phyloP scores from a whole-genome alignment of 2,329 filamentous ascomycete genomes.

The Xylariales sp. region DNA sequence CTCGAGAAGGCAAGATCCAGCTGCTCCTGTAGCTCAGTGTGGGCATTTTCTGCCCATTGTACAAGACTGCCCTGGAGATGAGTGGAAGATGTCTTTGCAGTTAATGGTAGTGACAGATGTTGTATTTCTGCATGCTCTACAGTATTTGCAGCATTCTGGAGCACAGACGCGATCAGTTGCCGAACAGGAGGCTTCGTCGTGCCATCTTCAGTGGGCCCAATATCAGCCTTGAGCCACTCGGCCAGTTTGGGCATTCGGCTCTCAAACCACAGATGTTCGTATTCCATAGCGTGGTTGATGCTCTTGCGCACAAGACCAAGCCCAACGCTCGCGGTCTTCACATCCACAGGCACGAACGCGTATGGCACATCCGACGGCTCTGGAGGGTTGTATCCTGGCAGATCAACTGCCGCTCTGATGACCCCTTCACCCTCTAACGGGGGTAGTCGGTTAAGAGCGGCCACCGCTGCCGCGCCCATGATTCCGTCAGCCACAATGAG shows the following conservation, averaged over 20 bases:
- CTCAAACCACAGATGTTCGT: conserved; percentile 68
- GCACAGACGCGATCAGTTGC: conserved; percentile 62
- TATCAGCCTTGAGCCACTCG: conserved; percentile 59
- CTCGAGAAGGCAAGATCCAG: conserved; percentile 74
- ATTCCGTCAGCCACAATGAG: conserved; percentile 72
- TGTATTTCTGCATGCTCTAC: conserved; percentile 47
- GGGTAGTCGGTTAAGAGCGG: conserved; percentile 39
- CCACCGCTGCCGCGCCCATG: conserved; percentile 55
- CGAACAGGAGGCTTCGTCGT: conserved; percentile 62
- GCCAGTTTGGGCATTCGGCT: conserved; percentile 64
- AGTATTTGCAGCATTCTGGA: conserved; percentile 47
- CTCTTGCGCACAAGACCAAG: conserved; percentile 65
- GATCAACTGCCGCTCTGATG: conserved; percentile 54
- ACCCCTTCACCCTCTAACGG: conserved; percentile 31
- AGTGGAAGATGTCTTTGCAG: conserved; percentile 29
- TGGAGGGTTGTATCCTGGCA: conserved; percentile 38
- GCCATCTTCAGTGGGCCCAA: conserved; percentile 31
- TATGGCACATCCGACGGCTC: conserved; percentile 37
- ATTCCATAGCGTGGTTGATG: conserved; percentile 64
- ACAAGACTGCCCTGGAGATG: conserved; percentile 58
- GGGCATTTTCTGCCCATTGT: conserved; percentile 73
- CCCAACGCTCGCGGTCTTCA: conserved; percentile 57
- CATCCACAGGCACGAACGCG: conserved; percentile 58
- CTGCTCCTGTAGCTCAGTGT: conserved; percentile 76
- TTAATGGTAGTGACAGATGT: conserved; percentile 23